Conservation (phyloP, 2,329 filamentous ascomycete genomes). For the Kalaharituber pfeilii region DNA sequence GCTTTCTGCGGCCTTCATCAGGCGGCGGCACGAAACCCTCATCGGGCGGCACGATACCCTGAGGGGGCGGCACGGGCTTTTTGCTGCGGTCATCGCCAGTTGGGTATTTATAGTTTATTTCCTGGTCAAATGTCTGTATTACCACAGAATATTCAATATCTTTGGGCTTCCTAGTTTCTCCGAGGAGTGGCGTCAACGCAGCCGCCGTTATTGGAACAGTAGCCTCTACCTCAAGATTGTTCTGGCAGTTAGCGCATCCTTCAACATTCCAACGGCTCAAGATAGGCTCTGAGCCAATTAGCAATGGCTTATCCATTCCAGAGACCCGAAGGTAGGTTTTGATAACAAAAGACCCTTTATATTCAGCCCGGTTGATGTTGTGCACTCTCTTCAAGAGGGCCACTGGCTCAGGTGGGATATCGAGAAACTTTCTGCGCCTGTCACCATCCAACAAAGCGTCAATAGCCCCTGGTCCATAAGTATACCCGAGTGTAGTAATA, state of each 20-base stretch:
- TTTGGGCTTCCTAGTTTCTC: not conserved
- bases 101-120: no score
- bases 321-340: constrained; percentile 9
- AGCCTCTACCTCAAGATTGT: constrained; percentile 14
- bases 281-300: constrained; percentile 11
- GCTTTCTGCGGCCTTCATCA: no score
- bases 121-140: not conserved
- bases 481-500: not conserved
- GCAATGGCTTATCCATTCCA: not conserved
- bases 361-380: constrained; percentile 17
- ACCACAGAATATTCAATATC: not conserved
- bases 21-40: no score
- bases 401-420: no score
- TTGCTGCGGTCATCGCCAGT: no score
- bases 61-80: no score
- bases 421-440: not conserved
- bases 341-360: constrained; percentile 22
- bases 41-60: no score
- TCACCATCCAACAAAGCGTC: not conserved
- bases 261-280: constrained; percentile 21
- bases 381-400: constrained; percentile 5
- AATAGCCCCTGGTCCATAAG: not conserved
- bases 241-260: constrained; percentile 22
- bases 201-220: constrained; percentile 10
- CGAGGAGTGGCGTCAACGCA: not conserved